Percentiles rank a stretch among this genome's conserved stretches.
phyloP scores from a whole-genome alignment of 495 filamentous ascomycete genomes.

The Polyplosphaeria fusca region DNA sequence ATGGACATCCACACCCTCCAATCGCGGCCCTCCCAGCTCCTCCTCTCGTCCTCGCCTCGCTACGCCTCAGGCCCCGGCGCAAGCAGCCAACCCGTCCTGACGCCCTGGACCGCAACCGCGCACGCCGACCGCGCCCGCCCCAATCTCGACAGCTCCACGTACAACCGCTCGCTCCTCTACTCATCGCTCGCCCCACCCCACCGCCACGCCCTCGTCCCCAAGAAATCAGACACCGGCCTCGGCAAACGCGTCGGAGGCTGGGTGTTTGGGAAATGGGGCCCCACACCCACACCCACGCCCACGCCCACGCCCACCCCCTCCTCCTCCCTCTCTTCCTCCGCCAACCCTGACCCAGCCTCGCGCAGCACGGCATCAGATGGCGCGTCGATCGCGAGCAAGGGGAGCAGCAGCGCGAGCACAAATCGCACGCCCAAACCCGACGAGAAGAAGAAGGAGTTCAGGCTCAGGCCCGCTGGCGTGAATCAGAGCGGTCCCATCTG shows the following conservation, averaged over 20 bases:
- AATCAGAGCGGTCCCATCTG: slow-evolving; percentile 40
- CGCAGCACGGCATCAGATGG: not conserved
- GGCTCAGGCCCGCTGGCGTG: slow-evolving; percentile 35
- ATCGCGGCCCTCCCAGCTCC: slow-evolving; percentile 30
- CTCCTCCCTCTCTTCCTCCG: not conserved
- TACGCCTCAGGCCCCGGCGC: slow-evolving; percentile 13
- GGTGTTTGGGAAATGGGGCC: slow-evolving; percentile 42
- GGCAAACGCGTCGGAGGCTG: slow-evolving; percentile 41
- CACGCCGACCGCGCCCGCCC: slow-evolving; percentile 24
- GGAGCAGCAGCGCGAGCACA: not conserved
- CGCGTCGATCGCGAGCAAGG: not conserved
- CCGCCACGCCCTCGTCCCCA: not conserved
- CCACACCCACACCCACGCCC: slow-evolving; percentile 28
- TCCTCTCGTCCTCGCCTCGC: slow-evolving; percentile 32
- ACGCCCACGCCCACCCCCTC: not conserved
- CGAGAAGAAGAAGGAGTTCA: slow-evolving; percentile 2
- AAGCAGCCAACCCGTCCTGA: slow-evolving; percentile 28
- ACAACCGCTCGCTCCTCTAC: slow-evolving; percentile 33
- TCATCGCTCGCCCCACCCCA: slow-evolving; percentile 33
- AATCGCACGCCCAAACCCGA: not conserved
- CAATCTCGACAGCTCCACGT: slow-evolving; percentile 20
- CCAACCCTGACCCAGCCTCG: not conserved
- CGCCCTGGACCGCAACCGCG: slow-evolving; percentile 33
- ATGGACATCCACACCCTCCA: slow-evolving; percentile 43
- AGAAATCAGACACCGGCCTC: not conserved